A percentile compares a stretch with the other conserved stretches of the same genome.
Evolutionary conservation across 345 rosid genomes (phyloP).

Genomic region (Salix suchowensis): DNA sequence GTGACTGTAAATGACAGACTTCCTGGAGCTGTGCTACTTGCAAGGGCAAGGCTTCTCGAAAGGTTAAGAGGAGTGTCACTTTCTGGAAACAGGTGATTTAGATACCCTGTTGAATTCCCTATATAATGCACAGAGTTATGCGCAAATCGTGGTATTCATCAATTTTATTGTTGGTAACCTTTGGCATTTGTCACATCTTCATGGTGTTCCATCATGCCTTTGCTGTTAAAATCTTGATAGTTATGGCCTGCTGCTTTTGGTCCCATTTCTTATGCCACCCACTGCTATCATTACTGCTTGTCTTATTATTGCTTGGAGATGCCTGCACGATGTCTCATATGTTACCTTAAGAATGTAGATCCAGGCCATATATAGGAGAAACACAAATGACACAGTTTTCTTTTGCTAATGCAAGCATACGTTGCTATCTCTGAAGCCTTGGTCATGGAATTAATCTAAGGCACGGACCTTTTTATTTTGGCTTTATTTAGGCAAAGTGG

Average conservation of each 20-base stretch:
- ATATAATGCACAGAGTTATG: not conserved
- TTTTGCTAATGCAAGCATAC: not conserved
- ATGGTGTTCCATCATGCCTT: not conserved
- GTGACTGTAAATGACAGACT: constrained; percentile 59
- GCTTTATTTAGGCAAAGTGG: constrained; percentile 37
- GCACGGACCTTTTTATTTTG: constrained; percentile 14
- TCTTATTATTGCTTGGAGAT: not conserved
- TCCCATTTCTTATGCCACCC: not conserved
- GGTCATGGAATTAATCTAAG: not conserved
- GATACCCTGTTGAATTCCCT: not conserved
- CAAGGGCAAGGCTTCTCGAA: constrained; percentile 88
- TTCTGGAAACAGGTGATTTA: constrained; percentile 58
- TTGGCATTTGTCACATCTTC: not conserved
- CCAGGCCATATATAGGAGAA: not conserved
- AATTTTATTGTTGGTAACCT: not conserved
- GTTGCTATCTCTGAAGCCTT: not conserved
- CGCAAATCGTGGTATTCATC: not conserved
- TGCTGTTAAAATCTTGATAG: not conserved
- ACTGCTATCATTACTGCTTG: not conserved
- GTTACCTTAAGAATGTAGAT: not conserved
- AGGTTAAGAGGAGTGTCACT: constrained; percentile 74
- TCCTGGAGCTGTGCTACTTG: constrained; percentile 88
- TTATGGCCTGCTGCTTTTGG: not conserved
- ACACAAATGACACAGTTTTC: not conserved
- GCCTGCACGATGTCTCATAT: not conserved